Base-by-base conservation (phyloP, 192 early-diverging fungal genomes). In the Dissophora globulifera region DNA sequence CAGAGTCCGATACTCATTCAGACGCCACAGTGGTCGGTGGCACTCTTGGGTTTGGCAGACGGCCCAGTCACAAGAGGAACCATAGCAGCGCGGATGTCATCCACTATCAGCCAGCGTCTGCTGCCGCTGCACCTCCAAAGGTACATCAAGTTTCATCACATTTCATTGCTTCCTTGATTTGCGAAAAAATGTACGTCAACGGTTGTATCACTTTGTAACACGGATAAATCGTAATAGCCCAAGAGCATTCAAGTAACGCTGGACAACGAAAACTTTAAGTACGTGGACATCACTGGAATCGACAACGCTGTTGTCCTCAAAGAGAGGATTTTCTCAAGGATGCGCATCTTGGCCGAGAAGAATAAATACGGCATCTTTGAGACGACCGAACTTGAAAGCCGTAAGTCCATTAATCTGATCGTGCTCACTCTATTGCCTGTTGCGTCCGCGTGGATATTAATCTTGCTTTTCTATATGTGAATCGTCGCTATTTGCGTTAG, bases 361-460 rank as follows among this genome's bases (percentile, higher is more conserved):
- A 76, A 76, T 64, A 76, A 76, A 38, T 76, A 76, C 47, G 72
- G 72, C 1, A 66, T 76, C 6, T 76, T 76, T 45, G 63, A 76
- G 42, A 76, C 72, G 0, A 76, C 63, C 4, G 72, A 76, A 11
- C 72, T 76, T 13, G 72, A 64, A n/a, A 52, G 57, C 45, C 72
- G 72, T 76, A 67, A 62, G 72, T 69, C 26, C 23, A n/a, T 13
- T 38, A 38, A n/a, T n/a, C n/a, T n/a, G n/a, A n/a, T n/a, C n/a
- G n/a, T n/a, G n/a, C n/a, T n/a, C n/a, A n/a, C n/a, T n/a, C n/a
- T n/a, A n/a, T n/a, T n/a, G n/a, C n/a, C n/a, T n/a, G n/a, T n/a
- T n/a, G n/a, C n/a, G n/a, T n/a, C n/a, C n/a, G n/a, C n/a, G n/a
- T n/a, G n/a, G n/a, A n/a, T n/a, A n/a, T n/a, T n/a, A n/a, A n/a